Evolutionary conservation across 2,329 filamentous ascomycete genomes (phyloP), one percentile per base, ranked within the genome.

Genomic region (Pseudocercospora musae): DNA sequence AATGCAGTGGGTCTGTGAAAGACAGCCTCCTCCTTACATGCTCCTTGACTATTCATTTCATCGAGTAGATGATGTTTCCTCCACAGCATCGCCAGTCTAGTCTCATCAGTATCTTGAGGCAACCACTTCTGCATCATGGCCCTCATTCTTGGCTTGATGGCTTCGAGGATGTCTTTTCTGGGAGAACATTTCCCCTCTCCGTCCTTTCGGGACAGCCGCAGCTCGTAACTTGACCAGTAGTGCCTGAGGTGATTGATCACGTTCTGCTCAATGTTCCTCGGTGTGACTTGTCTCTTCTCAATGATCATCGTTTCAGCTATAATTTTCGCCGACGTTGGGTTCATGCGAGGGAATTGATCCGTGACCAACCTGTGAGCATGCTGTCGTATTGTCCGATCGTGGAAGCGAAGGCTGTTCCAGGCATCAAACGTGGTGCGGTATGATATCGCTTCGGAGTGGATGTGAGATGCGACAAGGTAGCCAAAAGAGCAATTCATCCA

Each of bases 331-430:
- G 57, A 57, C 20, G 57, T 55, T 4, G 44, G 31, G 5, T 50
- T 33, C 13, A 67, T 63, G 5, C 60, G 49, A 18, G 65, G 58
- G 23, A 62, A 67, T 15, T 57, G 54, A n/a, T 67, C 65, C 13
- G 61, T 29, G 18, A 67, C 29, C 20, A 57, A 42, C 40, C 48
- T 54, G 31, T 57, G 49, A n/a, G 50, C 53, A 13, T 61, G 33
- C 18, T 48, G 31, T 11, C 50, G 58, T 11, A 48, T 23, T 3
- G 20, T 59, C 5, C 56, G 58, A 15, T 59, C 31, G 9, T 59
- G 40, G 4, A 23, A 25, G 18, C 48, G 42, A 21, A 65, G 44
- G 2, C 42, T 33, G 10, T 33, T 42, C 62, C 62, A 64, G 15
- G 25, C 31, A n/a, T 15, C 27, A 21, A 27, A 57, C 13, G 29